phyloP scores from a whole-genome alignment of 1,284 basidiomycete species.

The Hypsizygus ulmarius region DNA sequence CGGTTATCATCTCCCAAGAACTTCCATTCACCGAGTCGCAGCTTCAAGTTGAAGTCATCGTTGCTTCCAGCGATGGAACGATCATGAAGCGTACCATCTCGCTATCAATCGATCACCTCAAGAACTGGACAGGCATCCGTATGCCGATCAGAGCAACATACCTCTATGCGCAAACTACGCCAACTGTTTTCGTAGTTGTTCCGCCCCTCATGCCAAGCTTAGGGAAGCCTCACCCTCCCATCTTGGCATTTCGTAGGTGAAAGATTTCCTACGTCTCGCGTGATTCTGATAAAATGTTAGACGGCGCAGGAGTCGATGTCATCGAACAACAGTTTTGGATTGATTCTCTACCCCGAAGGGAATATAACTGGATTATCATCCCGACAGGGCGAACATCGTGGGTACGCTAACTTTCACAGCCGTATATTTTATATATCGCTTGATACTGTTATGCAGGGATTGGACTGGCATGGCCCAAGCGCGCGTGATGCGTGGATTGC shows the following conservation, averaged over 20 bases:
- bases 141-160: constrained; percentile 54
- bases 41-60: constrained; percentile 39
- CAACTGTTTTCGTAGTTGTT: constrained; percentile 54
- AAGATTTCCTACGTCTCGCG: not conserved
- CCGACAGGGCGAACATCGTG: constrained; percentile 74
- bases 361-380: constrained; percentile 66
- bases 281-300: constrained; percentile 32
- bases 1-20: constrained; percentile 45
- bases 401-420: constrained; percentile 38
- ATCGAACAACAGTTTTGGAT: constrained; percentile 53
- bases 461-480: constrained; percentile 84
- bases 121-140: constrained; percentile 36
- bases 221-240: constrained; percentile 38
- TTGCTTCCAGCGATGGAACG: constrained; percentile 24
- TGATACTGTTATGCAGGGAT: constrained; percentile 48
- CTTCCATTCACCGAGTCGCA: constrained; percentile 27
- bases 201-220: constrained; percentile 42
- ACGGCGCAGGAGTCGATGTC: constrained; percentile 80
- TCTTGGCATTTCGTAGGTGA: constrained; percentile 66
- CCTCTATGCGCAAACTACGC: constrained; percentile 52
- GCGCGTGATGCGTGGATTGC: constrained; percentile 57
- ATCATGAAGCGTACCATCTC: constrained; percentile 26
- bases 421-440: not conserved
- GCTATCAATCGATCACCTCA: constrained; percentile 44
- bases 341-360: constrained; percentile 55